phyloP scores from a whole-genome alignment of 148 eudicot genomes.

The Rheum nobile region DNA sequence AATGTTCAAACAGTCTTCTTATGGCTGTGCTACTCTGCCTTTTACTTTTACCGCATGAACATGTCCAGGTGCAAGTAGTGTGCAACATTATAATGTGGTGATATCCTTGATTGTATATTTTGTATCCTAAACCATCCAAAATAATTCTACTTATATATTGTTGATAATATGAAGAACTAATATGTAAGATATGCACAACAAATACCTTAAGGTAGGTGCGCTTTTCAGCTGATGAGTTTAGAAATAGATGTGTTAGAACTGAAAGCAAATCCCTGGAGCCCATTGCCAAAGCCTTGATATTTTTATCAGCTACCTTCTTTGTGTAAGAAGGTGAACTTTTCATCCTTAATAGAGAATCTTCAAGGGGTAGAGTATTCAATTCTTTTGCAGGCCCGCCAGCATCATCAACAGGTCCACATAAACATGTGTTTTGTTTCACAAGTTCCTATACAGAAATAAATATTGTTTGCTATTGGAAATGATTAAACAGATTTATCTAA shows the following conservation, averaged over 20 bases:
- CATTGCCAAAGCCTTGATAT: conserved; percentile 40
- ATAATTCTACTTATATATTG: background rate
- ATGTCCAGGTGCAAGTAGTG: background rate
- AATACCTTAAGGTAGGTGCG: conserved; percentile 49
- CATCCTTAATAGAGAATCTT: conserved; percentile 20
- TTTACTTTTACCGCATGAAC: background rate
- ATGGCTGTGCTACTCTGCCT: background rate
- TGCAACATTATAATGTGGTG: background rate
- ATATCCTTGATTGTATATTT: background rate
- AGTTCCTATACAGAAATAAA: conserved; percentile 36
- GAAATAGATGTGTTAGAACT: conserved; percentile 38
- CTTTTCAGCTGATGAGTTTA: conserved; percentile 36
- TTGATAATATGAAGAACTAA: background rate
- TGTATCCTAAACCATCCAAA: conserved; percentile 1
- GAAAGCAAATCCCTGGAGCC: conserved; percentile 52
- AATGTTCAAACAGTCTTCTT: background rate
- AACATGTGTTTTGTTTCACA: conserved; percentile 47
- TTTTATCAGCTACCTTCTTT: conserved; percentile 39
- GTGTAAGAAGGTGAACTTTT: conserved; percentile 23
- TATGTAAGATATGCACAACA: background rate
- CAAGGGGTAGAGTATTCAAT: conserved; percentile 18
- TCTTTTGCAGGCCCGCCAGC: conserved; percentile 16
- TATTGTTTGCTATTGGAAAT: background rate
- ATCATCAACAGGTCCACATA: conserved; percentile 22
- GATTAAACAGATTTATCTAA: background rate